Percentiles rank a stretch among this genome's conserved stretches.
phyloP scores from a whole-genome alignment of 192 early-diverging fungal species.

The Phlyctochytrium bullatum region DNA sequence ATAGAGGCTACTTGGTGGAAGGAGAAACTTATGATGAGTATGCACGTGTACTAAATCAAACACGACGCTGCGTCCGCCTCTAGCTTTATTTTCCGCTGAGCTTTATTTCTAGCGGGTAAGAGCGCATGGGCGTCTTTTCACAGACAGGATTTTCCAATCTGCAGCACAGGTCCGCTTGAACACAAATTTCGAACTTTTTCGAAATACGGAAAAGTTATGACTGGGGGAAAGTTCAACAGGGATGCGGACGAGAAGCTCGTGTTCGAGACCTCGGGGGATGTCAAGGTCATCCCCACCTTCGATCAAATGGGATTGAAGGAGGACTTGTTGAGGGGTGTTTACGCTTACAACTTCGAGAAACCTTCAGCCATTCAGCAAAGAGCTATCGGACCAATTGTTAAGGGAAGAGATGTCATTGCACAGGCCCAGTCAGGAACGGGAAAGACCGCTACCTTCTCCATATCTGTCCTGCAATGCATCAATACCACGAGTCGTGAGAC shows the following conservation, averaged over 20 bases:
- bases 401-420: conserved; percentile 97
- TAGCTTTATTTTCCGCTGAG: too few species aligned
- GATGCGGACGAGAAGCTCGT: conserved; percentile 3
- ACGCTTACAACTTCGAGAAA: conserved; percentile 89
- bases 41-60: too few species aligned
- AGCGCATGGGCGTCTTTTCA: too few species aligned
- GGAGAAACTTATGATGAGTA: too few species aligned
- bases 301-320: conserved; percentile 98
- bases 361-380: conserved; percentile 99
- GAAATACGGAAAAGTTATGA: too few species aligned
- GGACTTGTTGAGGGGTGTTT: conserved; percentile 93
- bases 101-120: too few species aligned
- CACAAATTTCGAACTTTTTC: too few species aligned
- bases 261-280: conserved; percentile 84
- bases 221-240: background rate
- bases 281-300: conserved; percentile 82
- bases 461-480: conserved; percentile 95
- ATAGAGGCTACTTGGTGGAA: too few species aligned
- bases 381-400: conserved; percentile 89
- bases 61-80: too few species aligned
- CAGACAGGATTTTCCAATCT: too few species aligned
- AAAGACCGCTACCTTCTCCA: conserved; percentile 99
- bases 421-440: conserved; percentile 99
- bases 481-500: conserved; percentile 72
- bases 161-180: too few species aligned